Evolutionary conservation across 441 rosid genomes (phyloP).

Genomic region (Macaranga tanarius): DNA sequence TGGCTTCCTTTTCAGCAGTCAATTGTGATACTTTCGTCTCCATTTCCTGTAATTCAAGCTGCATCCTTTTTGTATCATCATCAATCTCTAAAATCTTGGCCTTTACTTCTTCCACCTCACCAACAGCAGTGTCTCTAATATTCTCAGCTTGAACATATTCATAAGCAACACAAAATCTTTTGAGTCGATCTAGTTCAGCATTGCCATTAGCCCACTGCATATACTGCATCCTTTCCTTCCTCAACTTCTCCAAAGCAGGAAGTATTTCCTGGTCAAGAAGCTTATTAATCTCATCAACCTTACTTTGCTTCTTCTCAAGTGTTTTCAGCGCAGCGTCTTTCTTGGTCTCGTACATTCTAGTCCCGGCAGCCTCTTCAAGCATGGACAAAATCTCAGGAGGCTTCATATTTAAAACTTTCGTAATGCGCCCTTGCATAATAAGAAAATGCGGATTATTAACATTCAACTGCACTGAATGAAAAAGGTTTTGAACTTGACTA

Average conservation of each 20-base stretch:
- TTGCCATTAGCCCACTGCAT: constrained; percentile 98
- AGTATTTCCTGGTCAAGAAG: constrained; percentile 90
- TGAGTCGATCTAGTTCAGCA: constrained; percentile 82
- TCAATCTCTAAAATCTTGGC: constrained; percentile 58
- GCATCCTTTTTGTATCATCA: constrained; percentile 41
- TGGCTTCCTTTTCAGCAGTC: constrained; percentile 86
- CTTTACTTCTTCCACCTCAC: constrained; percentile 63
- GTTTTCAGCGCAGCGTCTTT: constrained; percentile 90
- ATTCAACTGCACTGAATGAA: constrained; percentile 97
- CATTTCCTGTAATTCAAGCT: constrained; percentile 54
- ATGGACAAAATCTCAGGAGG: constrained; percentile 96
- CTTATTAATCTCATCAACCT: constrained; percentile 94
- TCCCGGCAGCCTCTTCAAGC: constrained; percentile 99
- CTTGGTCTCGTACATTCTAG: constrained; percentile 99
- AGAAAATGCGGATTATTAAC: constrained; percentile 98
- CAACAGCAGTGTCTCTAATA: constrained; percentile 60
- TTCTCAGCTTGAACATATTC: constrained; percentile 90
- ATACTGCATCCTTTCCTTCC: constrained; percentile 85
- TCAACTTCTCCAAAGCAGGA: constrained; percentile 91
- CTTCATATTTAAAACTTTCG: constrained; percentile 96
- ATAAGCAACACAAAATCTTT: constrained; percentile 85
- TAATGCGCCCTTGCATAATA: constrained; percentile 99
- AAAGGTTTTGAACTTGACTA: constrained; percentile 94
- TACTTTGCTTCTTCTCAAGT: constrained; percentile 91
- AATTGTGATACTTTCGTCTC: constrained; percentile 59